Evolutionary conservation across 1,284 basidiomycete genomes (phyloP), one percentile per base, ranked within the genome.

Genomic region (Albatrellus sp.): DNA sequence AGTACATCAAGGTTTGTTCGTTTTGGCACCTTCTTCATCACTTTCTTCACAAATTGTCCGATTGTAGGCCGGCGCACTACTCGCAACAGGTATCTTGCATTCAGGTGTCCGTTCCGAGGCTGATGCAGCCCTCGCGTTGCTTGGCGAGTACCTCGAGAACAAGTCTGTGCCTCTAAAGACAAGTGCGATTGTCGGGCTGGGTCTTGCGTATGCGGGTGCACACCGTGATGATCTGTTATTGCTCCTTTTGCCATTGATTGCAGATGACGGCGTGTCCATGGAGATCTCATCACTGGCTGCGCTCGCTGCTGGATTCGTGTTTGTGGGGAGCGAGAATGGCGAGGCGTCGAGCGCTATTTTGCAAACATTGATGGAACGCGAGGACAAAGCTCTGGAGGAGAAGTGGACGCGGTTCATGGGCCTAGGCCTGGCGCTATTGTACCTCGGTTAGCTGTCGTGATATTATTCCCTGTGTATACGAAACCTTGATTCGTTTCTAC

Each of bases 371-470:
- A 94, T 98, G 90, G 88, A 91, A 50, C 67, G 85, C 16, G 80
- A 80, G 3, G 82, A 88, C 51, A 75, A 75, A 49, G 75, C 78
- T 13, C 67, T 96, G 8, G 80, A 82, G 51, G 89, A 90, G 60
- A 94, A 96, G 66, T 99, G 94, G 94, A 77, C 86, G 3, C 72
- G 89, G 39, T 98, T 91, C 64, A 79, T 98, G 74, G 82, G 75
- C 14, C 70, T 98, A 28, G 94, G 92, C 33, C 69, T 99, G 32
- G 94, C 89, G 11, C 67, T 99, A 50, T 72, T 98, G 43, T 98
- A 90, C 66, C 75, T 98, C 37, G 91, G 90, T 90, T 51, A 41
- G 74, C 64, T 10, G 3, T 17, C 17, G 28, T 29, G 10, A 11
- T 13, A 7, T 9, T 13, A 20, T 33, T 44, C 6, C 16, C n/a